These are phyloP conservation scores for Cladosporium sp. DNA, from an alignment of 2,329 filamentous ascomycete genomes.

Conservation along the genomic window DNA sequence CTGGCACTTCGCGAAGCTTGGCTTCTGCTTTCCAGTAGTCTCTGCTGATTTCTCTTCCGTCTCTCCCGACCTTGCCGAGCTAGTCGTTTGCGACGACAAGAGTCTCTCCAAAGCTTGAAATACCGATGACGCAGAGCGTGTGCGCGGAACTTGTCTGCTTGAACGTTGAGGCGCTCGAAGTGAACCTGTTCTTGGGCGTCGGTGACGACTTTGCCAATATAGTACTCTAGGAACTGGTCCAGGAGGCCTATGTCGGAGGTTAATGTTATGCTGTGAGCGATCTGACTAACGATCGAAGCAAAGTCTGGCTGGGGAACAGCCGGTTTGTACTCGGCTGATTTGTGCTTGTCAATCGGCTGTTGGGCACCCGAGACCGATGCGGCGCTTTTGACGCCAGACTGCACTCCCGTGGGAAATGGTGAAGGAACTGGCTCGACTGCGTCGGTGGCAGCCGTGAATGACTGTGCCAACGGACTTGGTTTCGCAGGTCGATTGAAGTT, in stretches of 20 bases:
- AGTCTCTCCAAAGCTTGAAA: slow-evolving; percentile 34
- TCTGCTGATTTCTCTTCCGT: slow-evolving; percentile 27
- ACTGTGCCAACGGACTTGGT: slow-evolving; percentile 31
- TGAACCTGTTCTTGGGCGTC: slow-evolving; percentile 31
- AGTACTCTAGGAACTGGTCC: slow-evolving; percentile 42
- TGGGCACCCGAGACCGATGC: neutral
- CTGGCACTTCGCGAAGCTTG: slow-evolving; percentile 21
- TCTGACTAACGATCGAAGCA: slow-evolving; percentile 24
- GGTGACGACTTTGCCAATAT: slow-evolving; percentile 32
- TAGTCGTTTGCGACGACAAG: slow-evolving; percentile 33
- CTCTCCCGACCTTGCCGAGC: slow-evolving; percentile 34
- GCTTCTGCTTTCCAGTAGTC: slow-evolving; percentile 21
- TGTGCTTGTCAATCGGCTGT: neutral
- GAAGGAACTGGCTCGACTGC: neutral
- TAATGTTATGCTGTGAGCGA: slow-evolving; percentile 37
- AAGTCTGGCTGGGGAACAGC: slow-evolving; percentile 20
- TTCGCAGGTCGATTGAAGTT: slow-evolving; percentile 6
- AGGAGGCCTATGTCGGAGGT: slow-evolving; percentile 39
- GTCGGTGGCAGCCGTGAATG: slow-evolving; percentile 20
- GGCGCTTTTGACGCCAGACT: neutral
- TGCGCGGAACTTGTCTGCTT: slow-evolving; percentile 30
- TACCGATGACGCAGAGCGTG: slow-evolving; percentile 34
- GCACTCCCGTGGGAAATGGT: neutral
- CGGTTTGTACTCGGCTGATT: neutral
- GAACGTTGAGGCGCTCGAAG: slow-evolving; percentile 25